Evolutionary conservation across 1,284 basidiomycete species (phyloP).

Genomic region (Fomitopsis pinicola): DNA sequence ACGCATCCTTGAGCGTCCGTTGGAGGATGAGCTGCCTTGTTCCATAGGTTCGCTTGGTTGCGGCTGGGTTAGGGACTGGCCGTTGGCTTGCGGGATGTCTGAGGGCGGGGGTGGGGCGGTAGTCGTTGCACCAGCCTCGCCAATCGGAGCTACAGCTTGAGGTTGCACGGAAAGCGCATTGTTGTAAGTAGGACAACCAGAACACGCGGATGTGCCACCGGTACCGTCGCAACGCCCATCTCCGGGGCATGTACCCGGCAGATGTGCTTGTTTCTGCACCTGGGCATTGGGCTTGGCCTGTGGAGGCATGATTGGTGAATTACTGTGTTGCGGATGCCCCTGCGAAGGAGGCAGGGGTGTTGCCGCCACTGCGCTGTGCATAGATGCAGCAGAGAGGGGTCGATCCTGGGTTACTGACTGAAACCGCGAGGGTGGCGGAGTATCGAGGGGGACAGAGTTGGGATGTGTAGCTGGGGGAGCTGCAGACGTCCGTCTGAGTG

Average conservation of each 20-base stretch:
- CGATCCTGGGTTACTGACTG: neutral
- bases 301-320: conserved; percentile 3
- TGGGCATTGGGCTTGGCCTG: conserved; percentile 20
- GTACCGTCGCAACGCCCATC: conserved; percentile 95
- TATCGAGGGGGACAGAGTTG: conserved; percentile 16
- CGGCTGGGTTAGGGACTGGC: conserved; percentile 11
- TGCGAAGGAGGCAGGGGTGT: conserved; percentile 22
- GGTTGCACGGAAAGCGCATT: conserved; percentile 55
- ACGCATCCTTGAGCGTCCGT: conserved; percentile 30
- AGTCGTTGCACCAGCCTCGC: conserved; percentile 1
- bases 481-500: conserved; percentile 27
- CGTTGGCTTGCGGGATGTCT: conserved; percentile 1
- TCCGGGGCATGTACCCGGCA: conserved; percentile 78
- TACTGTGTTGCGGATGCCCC: conserved; percentile 9
- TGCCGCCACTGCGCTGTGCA: conserved; percentile 17
- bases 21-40: conserved; percentile 12
- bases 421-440: conserved; percentile 8
- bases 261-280: conserved; percentile 23
- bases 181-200: conserved; percentile 93
- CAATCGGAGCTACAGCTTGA: conserved; percentile 12
- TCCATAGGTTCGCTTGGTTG: conserved; percentile 22
- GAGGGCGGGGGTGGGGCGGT: conserved; percentile 5
- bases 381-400: conserved; percentile 5
- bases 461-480: conserved; percentile 28
- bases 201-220: conserved; percentile 86